A percentile compares a stretch with the other conserved stretches of the same genome.
Conservation (phyloP, 2,329 filamentous ascomycete genomes). For the Apiospora koreana region DNA sequence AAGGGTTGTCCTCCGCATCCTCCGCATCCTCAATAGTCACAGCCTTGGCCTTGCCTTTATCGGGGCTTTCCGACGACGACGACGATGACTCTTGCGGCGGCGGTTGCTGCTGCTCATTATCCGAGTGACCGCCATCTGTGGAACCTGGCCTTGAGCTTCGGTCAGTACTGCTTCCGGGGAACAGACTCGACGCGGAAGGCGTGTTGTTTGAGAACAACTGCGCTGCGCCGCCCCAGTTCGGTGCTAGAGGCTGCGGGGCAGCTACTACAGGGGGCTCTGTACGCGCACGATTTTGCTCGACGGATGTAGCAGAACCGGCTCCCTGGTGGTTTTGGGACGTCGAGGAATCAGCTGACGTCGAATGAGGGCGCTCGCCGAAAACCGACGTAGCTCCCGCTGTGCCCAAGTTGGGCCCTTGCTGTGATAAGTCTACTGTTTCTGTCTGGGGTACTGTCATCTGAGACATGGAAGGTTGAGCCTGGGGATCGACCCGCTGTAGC, state of each 20-base stretch:
- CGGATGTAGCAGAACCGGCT: conserved; percentile 14
- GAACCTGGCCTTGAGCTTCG: conserved; percentile 17
- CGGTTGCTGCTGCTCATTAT: conserved; percentile 20
- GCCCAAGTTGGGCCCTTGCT: conserved; percentile 6
- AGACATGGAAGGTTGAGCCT: conserved; percentile 21
- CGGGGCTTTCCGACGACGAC: conserved; percentile 10
- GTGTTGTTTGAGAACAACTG: conserved; percentile 45
- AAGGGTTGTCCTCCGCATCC: conserved; percentile 14
- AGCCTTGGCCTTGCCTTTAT: conserved; percentile 30
- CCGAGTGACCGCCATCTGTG: conserved; percentile 15
- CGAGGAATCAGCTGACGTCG: not conserved
- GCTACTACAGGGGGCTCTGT: conserved; percentile 39
- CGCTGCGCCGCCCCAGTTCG: conserved; percentile 52
- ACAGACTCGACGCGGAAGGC: conserved; percentile 15
- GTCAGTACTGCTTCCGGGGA: conserved; percentile 14
- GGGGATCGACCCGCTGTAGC: conserved; percentile 53
- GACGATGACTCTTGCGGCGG: conserved; percentile 14
- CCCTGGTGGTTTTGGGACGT: conserved; percentile 12
- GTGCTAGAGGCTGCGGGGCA: conserved; percentile 49
- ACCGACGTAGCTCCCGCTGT: not conserved
- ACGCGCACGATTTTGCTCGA: conserved; percentile 16
- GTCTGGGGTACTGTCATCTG: conserved; percentile 17
- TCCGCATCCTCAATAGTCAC: conserved; percentile 31
- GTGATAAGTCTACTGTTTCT: not conserved
- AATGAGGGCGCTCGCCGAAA: not conserved